A percentile compares a stretch with the other conserved stretches of the same genome.
phyloP scores from a whole-genome alignment of 2,329 filamentous ascomycete genomes.

The Fusarium sp. region DNA sequence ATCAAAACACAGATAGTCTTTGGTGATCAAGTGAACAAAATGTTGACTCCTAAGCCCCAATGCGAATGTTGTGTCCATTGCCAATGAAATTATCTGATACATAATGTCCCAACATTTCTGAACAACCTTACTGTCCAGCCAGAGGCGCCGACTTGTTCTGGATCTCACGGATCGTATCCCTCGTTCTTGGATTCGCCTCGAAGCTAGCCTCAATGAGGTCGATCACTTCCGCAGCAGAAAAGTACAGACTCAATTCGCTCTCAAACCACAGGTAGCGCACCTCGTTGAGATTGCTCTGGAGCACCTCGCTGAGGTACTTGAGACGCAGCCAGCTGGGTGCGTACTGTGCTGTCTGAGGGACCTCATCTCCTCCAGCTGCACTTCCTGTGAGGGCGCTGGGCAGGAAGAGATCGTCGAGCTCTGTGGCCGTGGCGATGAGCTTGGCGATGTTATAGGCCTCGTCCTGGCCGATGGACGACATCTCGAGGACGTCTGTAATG shows the following conservation, averaged over 20 bases:
- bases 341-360: slow-evolving; percentile 73
- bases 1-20: too few species aligned
- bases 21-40: too few species aligned
- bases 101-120: not conserved
- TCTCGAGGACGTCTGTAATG: slow-evolving; percentile 73
- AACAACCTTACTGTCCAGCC: not conserved
- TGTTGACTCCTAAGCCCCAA: not conserved
- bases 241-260: slow-evolving; percentile 76
- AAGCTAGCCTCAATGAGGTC: slow-evolving; percentile 76
- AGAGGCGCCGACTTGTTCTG: slow-evolving; percentile 64
- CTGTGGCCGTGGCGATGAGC: slow-evolving; percentile 70
- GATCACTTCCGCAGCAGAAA: slow-evolving; percentile 72
- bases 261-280: slow-evolving; percentile 76
- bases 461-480: slow-evolving; percentile 73
- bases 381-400: slow-evolving; percentile 58
- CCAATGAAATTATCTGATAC: not conserved
- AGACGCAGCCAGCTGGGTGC: slow-evolving; percentile 74
- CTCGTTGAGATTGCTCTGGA: slow-evolving; percentile 77
- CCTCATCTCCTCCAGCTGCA: slow-evolving; percentile 54
- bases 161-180: slow-evolving; percentile 72
- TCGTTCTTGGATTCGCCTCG: slow-evolving; percentile 72
- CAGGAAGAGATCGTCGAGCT: slow-evolving; percentile 73
- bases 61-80: not conserved
- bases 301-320: slow-evolving; percentile 74
- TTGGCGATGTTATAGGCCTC: slow-evolving; percentile 74